Base-by-base conservation (phyloP, 768 basidiomycete genomes). In the Strobilomyces confusus region DNA sequence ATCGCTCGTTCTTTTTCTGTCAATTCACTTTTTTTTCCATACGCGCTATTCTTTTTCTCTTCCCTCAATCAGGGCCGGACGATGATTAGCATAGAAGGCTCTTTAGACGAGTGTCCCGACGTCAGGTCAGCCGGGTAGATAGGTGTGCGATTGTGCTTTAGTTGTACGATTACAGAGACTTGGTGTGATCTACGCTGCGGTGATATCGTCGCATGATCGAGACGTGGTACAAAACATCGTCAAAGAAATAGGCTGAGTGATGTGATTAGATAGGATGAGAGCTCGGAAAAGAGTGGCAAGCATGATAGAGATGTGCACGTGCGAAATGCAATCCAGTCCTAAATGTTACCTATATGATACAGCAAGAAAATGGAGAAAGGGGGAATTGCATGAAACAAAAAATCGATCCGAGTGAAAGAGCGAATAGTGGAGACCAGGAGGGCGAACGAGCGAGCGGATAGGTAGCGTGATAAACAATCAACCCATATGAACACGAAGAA, bases 151-250 rank as follows among this genome's bases (percentile, higher is more conserved):
- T 45, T 45, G 51, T 55, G 56, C 49, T 51, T 29, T 57, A 55
- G 47, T 48, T 55, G 64, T 65, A 67, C 17, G 26, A 43, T 54
- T 55, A 66, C 54, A 58, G 49, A 47, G 58, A n/a, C 8, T 44
- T 15, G 25, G 25, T 23, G 20, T 13, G 13, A 22, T 50, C 25
- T 44, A 44, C 45, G 22, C 20, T 22, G 19, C 19, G 20, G 5
- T 12, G 22, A 9, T 11, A 5, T 4, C 20, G 4, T 45, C 38
- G 40, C 44, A 44, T 38, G 13, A 8, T 36, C 9, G 22, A 48
- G 47, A 46, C 41, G 32, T 54, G 56, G 30, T 62, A 67, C 51
- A 61, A 41, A 36, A 41, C 33, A 22, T 5, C 9, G 40, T 8
- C 17, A 42, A 36, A 13, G 30, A 38, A 22, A 38, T 29, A 26